Evolutionary conservation across 2,329 filamentous ascomycete genomes (phyloP), one percentile per base, ranked within the genome.

Genomic region (Colletotrichum coccodes): DNA sequence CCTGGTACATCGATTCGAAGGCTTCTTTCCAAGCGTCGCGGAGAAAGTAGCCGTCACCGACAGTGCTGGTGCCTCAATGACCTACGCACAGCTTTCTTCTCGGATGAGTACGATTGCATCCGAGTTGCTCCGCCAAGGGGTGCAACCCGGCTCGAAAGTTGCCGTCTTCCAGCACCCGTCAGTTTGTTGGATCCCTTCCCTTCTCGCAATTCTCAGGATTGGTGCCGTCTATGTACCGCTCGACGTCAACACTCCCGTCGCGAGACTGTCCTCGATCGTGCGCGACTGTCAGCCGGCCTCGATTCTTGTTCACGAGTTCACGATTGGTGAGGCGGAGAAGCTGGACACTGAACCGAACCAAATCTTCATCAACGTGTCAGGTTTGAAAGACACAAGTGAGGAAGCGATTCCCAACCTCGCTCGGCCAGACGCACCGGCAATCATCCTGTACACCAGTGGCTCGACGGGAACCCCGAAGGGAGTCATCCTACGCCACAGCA

Each of bases 171-270:
- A 81, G 47, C 57, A 81, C 6, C 76, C 84, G 0, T 71, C 74
- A 0, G 44, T 72, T 0, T 77, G 83, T 49, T 81, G 73, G 73
- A 72, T 81, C 5, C 74, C 64, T 42, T 80, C 78, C 0, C 69
- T 85, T 49, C 76, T 85, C 2, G 84, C 80, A 6, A 81, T 85
- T 44, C 70, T 78, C 66, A 73, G 76, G 0, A 60, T 81, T 18
- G 83, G 83, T 2, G 77, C 74, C 9, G 72, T 79, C 6, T 82
- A 81, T 47, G 75, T 83, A 4, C 81, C 82, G 2, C 73, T 87
- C 0, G 85, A 87, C 60, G 52, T 75, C 1, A 68, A 73, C 1
- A 76, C 74, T 14, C 74, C 77, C 1, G 16, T 75, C 0, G 26
- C 73, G 7, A 76, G 83, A 3, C 76, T 83, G 1, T 64, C 72